phyloP scores from a whole-genome alignment of 257 asterid genomes.

The Ehretia macrophylla region DNA sequence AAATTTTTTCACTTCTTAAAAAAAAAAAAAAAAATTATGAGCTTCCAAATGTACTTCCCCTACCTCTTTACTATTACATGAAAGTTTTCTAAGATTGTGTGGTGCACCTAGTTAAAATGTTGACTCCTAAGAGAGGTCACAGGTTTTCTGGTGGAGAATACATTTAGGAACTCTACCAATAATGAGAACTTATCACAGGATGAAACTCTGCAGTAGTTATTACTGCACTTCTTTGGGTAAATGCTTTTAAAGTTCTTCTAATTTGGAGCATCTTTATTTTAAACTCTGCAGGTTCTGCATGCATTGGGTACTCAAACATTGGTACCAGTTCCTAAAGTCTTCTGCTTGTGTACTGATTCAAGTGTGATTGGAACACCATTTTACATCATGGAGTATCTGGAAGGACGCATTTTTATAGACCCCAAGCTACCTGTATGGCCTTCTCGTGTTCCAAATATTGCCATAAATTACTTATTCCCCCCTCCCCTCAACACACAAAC shows the following conservation, averaged over 20 bases:
- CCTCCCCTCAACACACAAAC: not conserved
- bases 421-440: constrained; percentile 75
- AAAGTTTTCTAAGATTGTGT: too few relatives aligned
- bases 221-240: not conserved
- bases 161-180: too few relatives aligned
- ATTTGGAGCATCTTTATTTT: constrained; percentile 14
- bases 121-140: too few relatives aligned
- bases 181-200: not conserved
- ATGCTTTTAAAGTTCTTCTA: not conserved
- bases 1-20: too few relatives aligned
- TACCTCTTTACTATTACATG: too few relatives aligned
- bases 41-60: too few relatives aligned
- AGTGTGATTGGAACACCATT: constrained; percentile 82
- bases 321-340: constrained; percentile 93
- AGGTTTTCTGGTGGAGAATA: too few relatives aligned
- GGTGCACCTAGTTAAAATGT: too few relatives aligned
- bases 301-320: constrained; percentile 67
- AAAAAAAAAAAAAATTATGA: too few relatives aligned
- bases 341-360: constrained; percentile 78
- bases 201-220: not conserved
- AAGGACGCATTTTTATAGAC: constrained; percentile 85
- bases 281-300: constrained; percentile 61
- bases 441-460: constrained; percentile 15
- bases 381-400: constrained; percentile 93
- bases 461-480: not conserved